A percentile compares a stretch with the other conserved stretches of the same genome.
Conservation (phyloP, 140 eudicot genomes). For the Ambrosia hybrid region DNA sequence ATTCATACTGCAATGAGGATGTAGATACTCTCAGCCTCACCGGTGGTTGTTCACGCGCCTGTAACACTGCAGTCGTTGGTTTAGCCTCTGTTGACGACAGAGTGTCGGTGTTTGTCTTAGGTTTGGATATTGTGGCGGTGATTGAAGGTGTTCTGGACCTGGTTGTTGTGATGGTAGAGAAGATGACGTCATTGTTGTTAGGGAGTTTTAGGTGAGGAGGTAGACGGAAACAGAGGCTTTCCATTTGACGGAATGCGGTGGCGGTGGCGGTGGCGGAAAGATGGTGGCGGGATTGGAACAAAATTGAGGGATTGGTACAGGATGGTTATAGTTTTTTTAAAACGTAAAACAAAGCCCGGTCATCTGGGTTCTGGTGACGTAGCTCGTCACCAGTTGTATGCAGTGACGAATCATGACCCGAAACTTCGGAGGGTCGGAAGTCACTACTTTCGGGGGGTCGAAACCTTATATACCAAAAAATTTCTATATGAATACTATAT, state of each 20-base stretch:
- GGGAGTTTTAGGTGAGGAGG: slow-evolving; percentile 21
- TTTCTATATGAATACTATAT: too few species aligned
- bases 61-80: slow-evolving; percentile 17
- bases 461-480: too few species aligned
- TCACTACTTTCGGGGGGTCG: too few species aligned
- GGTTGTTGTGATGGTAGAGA: slow-evolving; percentile 4
- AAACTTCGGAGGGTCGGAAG: too few species aligned
- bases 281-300: too few species aligned
- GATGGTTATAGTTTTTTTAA: too few species aligned
- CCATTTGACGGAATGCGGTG: slow-evolving; percentile 19
- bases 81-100: slow-evolving; percentile 11
- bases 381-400: too few species aligned
- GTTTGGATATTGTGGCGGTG: slow-evolving; percentile 27
- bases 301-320: too few species aligned
- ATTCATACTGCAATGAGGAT: slow-evolving; percentile 41
- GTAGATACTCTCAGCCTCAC: slow-evolving; percentile 34
- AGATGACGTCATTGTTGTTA: slow-evolving; percentile 24
- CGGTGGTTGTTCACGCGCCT: slow-evolving; percentile 2
- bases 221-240: slow-evolving; percentile 22
- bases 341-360: too few species aligned
- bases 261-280: background rate
- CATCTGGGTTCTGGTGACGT: too few species aligned
- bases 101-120: slow-evolving; percentile 21
- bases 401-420: too few species aligned
- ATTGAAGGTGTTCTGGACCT: slow-evolving; percentile 2